Conservation (phyloP, 192 early-diverging fungal species). For the Kickxella alabastrina region DNA sequence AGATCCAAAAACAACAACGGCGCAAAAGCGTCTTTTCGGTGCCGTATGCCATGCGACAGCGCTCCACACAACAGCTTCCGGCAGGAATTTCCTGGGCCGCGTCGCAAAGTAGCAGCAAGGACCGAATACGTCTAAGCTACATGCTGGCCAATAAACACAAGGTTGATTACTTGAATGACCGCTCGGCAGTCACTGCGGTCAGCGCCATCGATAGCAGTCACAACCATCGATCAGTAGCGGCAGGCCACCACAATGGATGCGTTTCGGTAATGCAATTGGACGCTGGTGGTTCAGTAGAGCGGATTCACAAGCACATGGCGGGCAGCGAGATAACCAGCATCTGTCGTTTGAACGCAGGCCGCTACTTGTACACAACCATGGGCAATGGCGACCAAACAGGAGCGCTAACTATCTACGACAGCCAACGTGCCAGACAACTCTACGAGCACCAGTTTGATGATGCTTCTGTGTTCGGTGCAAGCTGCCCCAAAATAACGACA, state of each 20-base stretch:
- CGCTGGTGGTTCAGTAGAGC: not conserved
- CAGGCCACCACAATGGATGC: not conserved
- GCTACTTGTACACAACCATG: conserved; percentile 12
- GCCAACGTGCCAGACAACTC: not conserved
- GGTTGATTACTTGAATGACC: not conserved
- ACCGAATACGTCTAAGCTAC: not conserved
- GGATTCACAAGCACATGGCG: not conserved
- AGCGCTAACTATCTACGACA: not conserved
- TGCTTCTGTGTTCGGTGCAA: conserved; percentile 10
- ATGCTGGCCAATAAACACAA: not conserved
- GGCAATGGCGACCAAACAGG: conserved; percentile 12
- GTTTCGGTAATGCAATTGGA: not conserved
- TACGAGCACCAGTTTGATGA: not conserved
- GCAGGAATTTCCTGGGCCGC: not conserved
- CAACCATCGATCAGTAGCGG: not conserved
- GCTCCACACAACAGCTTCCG: not conserved
- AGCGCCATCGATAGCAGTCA: not conserved
- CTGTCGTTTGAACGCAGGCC: conserved; percentile 1
- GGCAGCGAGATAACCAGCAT: conserved; percentile 21
- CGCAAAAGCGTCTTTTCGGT: not conserved
- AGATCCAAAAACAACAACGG: not conserved
- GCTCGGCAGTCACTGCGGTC: not conserved
- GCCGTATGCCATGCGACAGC: not conserved
- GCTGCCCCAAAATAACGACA: not conserved
- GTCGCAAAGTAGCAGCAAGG: not conserved